Evolutionary conservation across 164 flowering plant genomes (phyloP), one percentile per base, ranked within the genome.

Genomic region (Vitis labrusca): DNA sequence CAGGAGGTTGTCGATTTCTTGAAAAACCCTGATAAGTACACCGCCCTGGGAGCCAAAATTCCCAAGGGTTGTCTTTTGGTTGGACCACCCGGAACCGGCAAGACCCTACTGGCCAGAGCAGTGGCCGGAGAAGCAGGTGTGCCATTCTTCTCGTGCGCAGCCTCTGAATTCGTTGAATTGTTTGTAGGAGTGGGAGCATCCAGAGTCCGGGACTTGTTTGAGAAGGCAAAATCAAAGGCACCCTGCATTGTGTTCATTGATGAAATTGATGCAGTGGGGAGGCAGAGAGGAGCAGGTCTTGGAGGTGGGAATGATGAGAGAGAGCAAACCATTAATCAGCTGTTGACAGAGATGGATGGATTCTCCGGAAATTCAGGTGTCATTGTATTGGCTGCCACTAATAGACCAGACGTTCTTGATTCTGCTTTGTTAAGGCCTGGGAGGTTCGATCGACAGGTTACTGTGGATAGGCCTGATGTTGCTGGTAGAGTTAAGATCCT

Each of bases 271-370:
- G 99, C 99, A 0, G 97, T 95, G 65, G 98, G 99, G n/a, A 86
- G 98, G 82, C 97, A 91, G 86, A 82, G 99, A 77, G 98, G 98
- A 14, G 94, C 97, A 0, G 98, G 99, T 1, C 81, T 91, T 37
- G 99, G 98, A 12, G 97, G 99, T 54, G 99, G 99, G 19, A 92
- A 94, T 79, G 99, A 92, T 79, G 98, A 93, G 87, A 88, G 98
- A 60, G 97, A 95, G 86, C 97, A 93, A 71, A 95, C 99, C 2
- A 88, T 95, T 64, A 92, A 95, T 74, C 98, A 93, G 92, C 83
- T 95, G 9, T 74, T 93, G 85, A 89, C 94, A 0, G 99, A 95
- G 82, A 92, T 95, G 99, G 99, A 93, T 72, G 99, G 99, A 1
- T 95, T 95, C 73, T 85, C 91, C 0, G 96, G 96, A 0, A 95